These are phyloP conservation scores for Stylosanthes scabra DNA, from an alignment of 331 rosid genomes.

Conservation along the genomic window DNA sequence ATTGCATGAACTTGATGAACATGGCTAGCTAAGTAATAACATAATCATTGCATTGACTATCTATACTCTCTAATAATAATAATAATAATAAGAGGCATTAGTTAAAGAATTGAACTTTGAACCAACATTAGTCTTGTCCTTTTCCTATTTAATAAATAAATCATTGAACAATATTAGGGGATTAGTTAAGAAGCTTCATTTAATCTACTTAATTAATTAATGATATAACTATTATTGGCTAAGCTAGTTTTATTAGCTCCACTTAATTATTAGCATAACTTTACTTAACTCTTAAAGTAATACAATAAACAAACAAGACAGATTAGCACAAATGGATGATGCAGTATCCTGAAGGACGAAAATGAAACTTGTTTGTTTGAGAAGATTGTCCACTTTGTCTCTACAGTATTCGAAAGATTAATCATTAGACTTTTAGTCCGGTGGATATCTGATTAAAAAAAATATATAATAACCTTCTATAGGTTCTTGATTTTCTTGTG, in stretches of 20 bases:
- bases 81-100: slow-evolving; percentile 35
- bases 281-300: slow-evolving; percentile 46
- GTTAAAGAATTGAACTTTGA: slow-evolving; percentile 55
- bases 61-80: background rate
- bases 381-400: too few species aligned
- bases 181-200: slow-evolving; percentile 26
- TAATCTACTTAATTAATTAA: background rate
- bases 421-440: too few species aligned
- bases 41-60: slow-evolving; percentile 44
- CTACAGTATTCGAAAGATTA: too few species aligned
- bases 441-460: too few species aligned
- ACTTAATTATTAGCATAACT: slow-evolving; percentile 18
- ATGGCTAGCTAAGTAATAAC: background rate
- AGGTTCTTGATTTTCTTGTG: slow-evolving; percentile 12
- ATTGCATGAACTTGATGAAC: slow-evolving; percentile 34
- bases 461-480: too few species aligned
- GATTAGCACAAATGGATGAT: too few species aligned
- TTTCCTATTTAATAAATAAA: slow-evolving; percentile 21
- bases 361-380: too few species aligned
- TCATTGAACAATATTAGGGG: background rate
- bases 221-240: too few species aligned
- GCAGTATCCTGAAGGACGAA: too few species aligned
- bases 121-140: slow-evolving; percentile 38
- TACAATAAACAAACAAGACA: too few species aligned
- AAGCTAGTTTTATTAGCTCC: background rate